Conservation (phyloP, 225 moss, liverwort and hornwort genomes). For the Polytrichum commune region DNA sequence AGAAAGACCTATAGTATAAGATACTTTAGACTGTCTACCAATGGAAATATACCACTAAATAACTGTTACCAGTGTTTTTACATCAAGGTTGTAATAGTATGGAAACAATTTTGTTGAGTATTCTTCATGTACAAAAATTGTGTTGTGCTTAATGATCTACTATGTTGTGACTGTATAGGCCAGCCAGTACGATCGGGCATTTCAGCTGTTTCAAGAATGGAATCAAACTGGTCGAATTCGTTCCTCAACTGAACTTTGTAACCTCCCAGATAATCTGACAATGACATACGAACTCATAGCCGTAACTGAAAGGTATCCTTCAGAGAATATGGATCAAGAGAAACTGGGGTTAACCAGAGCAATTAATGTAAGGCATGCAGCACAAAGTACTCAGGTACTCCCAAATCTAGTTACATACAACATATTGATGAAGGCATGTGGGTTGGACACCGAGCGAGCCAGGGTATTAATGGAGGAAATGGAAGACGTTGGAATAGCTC, state of each 20-base stretch:
- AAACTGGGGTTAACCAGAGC: not conserved
- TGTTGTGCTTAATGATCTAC: too few relatives aligned
- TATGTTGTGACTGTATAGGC: conserved; percentile 51
- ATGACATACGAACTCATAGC: conserved; percentile 46
- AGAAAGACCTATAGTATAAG: too few relatives aligned
- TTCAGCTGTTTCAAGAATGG: conserved; percentile 89
- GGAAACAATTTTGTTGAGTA: too few relatives aligned
- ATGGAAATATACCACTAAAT: too few relatives aligned
- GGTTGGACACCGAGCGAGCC: conserved; percentile 42
- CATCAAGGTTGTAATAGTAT: too few relatives aligned
- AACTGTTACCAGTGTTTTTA: too few relatives aligned
- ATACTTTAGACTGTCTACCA: too few relatives aligned
- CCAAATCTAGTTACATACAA: conserved; percentile 90
- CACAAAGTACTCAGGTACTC: conserved; percentile 40
- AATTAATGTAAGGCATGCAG: not conserved
- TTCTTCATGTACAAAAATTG: too few relatives aligned
- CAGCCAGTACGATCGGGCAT: conserved; percentile 80
- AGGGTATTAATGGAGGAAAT: conserved; percentile 68
- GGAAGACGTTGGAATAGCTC: conserved; percentile 40
- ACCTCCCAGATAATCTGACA: conserved; percentile 26
- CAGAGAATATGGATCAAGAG: not conserved
- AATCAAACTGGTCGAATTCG: conserved; percentile 72
- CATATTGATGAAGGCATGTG: conserved; percentile 80
- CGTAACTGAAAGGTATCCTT: conserved; percentile 11
- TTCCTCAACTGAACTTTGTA: conserved; percentile 42